A percentile compares a stretch with the other conserved stretches of the same genome.
Conservation (phyloP, 2,329 filamentous ascomycete species). For the Calycina herbarum region DNA sequence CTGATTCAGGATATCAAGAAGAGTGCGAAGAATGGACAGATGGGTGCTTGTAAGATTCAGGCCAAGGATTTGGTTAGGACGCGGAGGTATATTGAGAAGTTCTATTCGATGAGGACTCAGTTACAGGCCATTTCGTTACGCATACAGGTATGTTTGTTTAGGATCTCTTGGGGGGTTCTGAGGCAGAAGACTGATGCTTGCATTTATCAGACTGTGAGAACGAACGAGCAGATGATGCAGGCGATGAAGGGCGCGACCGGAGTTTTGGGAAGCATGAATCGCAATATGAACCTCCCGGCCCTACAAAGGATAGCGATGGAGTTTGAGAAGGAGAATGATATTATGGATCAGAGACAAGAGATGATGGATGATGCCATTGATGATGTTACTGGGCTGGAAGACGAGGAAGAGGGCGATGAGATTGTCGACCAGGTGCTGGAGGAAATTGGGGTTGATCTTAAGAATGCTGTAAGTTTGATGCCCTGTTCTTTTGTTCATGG, state of each 20-base stretch:
- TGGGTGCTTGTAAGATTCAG: slow-evolving; percentile 98
- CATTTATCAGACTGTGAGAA: slow-evolving; percentile 76
- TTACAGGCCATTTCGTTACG: slow-evolving; percentile 92
- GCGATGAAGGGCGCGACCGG: slow-evolving; percentile 98
- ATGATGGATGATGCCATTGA: slow-evolving; percentile 99
- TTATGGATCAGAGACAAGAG: slow-evolving; percentile 98
- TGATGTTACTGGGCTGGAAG: slow-evolving; percentile 84
- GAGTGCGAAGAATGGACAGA: slow-evolving; percentile 95
- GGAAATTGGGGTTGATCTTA: slow-evolving; percentile 93
- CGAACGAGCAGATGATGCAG: slow-evolving; percentile 99
- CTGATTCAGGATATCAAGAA: slow-evolving; percentile 95
- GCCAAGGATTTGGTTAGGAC: slow-evolving; percentile 96
- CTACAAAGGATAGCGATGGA: slow-evolving; percentile 98
- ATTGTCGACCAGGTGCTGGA: slow-evolving; percentile 95
- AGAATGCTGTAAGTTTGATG: slow-evolving; percentile 70
- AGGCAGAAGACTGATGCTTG: not conserved
- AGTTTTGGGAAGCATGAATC: slow-evolving; percentile 94
- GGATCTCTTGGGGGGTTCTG: not conserved
- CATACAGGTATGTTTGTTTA: slow-evolving; percentile 68
- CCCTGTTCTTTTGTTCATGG: not conserved
- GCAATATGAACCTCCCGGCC: slow-evolving; percentile 94
- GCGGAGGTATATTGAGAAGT: slow-evolving; percentile 93
- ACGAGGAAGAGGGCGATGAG: slow-evolving; percentile 95
- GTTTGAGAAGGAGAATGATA: slow-evolving; percentile 97
- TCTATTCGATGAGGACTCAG: slow-evolving; percentile 97